Base-by-base conservation (phyloP, 1,139 yeast genomes). In the Geotrichum bryndzae region DNA sequence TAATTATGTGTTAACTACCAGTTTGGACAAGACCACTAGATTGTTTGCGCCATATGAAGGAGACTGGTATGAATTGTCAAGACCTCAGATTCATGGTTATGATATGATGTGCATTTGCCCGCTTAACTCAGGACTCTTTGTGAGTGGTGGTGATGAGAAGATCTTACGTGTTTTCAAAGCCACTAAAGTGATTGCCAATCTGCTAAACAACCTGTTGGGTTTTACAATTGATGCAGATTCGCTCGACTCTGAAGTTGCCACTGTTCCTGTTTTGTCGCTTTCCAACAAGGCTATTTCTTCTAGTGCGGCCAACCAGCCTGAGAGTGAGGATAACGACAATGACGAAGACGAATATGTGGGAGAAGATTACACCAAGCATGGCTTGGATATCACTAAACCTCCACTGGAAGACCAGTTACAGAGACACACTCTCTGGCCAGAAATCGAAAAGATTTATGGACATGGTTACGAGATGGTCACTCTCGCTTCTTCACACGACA, bases 21-120 rank as follows among this genome's bases (percentile, higher is more conserved):
- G 80, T 0, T 76, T 90, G 58, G 99, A 95, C 72, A 99, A 95
- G 75, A 94, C 99, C 0, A 90, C 99, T 0, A 80, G 99, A 70
- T 74, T 95, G 31, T 87, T 81, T 74, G 86, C 96, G 0, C 83
- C 83, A 25, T 86, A 41, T 29, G 8, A 68, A 67, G 4, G 67
- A 67, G 8, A 84, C 1, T 91, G 96, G 96, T 88, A 87, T 72
- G 99, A 95, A 72, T 86, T 94, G 73, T 90, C 97, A 1, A 82
- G 99, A 68, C 99, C 99, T 0, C 99, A 95, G 73, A 94, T 95
- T 66, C 99, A 95, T 73, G 99, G 99, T 13, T 95, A 90, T 72
- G 98, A 95, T 72, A 91, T 95, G 97, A 82, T 90, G 54, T 86
- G 96, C 67, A 79, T 89, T n/a, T 85, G 85, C 57, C 80, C 87